These are phyloP conservation scores for Salmacisia buchloeana DNA, from an alignment of 1,284 basidiomycete genomes.

Conservation along the genomic window DNA sequence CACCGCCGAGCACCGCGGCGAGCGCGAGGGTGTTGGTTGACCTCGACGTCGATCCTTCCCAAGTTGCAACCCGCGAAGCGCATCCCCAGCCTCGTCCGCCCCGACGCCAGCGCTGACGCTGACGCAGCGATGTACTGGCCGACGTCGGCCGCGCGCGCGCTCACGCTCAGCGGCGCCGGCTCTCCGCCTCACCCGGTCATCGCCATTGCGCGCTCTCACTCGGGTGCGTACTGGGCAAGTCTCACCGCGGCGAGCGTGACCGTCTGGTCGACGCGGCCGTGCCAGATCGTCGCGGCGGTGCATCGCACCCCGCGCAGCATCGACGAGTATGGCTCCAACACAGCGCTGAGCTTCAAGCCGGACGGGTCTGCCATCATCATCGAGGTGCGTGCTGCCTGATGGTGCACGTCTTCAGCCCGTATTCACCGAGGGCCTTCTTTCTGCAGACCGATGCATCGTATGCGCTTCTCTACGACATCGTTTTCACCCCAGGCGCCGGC, in stretches of 20 bases:
- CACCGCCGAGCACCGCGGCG: no score
- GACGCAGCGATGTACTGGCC: conserved; percentile 43
- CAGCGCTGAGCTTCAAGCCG: conserved; percentile 31
- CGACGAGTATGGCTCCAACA: conserved; percentile 40
- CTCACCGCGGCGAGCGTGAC: conserved; percentile 30
- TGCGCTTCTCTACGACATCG: conserved; percentile 30
- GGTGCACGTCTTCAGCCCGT: neutral
- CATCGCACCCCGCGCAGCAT: conserved; percentile 37
- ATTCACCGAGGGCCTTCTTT: neutral
- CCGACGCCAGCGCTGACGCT: neutral
- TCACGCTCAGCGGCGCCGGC: conserved; percentile 26
- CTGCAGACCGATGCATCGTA: conserved; percentile 30
- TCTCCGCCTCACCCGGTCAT: conserved; percentile 30
- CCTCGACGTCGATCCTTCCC: neutral
- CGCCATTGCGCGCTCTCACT: conserved; percentile 32
- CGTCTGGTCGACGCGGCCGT: conserved; percentile 38
- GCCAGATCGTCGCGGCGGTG: conserved; percentile 39
- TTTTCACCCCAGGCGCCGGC: conserved; percentile 16
- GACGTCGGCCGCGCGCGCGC: conserved; percentile 26
- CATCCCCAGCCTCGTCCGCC: neutral
- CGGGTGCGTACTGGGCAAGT: conserved; percentile 34
- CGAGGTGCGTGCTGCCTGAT: conserved; percentile 17
- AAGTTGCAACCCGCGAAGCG: neutral
- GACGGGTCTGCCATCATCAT: conserved; percentile 25
- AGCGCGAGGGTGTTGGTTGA: neutral